These are phyloP conservation scores for Microsporum ferrugineum DNA, from an alignment of 2,329 filamentous ascomycete species.

Conservation along the genomic window DNA sequence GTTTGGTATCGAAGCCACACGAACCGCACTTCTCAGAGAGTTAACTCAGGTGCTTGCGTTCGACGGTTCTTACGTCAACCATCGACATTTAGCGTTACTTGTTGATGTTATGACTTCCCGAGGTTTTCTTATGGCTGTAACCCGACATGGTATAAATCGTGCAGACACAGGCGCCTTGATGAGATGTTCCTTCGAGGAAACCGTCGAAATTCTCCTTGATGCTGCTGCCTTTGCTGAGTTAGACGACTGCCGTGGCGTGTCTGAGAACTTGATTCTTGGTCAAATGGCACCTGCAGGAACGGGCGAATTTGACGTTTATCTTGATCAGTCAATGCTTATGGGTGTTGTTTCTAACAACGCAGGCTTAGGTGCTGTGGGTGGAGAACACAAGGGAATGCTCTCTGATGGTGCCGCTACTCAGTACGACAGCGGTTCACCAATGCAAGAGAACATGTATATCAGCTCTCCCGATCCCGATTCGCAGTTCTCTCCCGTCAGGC, in stretches of 20 bases:
- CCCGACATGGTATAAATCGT: slow-evolving; percentile 95
- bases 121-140: slow-evolving; percentile 88
- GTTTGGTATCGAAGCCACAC: slow-evolving; percentile 90
- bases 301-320: slow-evolving; percentile 83
- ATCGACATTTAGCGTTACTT: slow-evolving; percentile 87
- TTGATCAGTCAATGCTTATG: slow-evolving; percentile 91
- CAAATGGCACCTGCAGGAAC: slow-evolving; percentile 96
- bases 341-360: slow-evolving; percentile 90
- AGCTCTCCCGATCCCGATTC: slow-evolving; percentile 54
- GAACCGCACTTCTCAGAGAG: slow-evolving; percentile 75
- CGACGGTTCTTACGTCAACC: slow-evolving; percentile 98
- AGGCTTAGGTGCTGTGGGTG: slow-evolving; percentile 68
- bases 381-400: slow-evolving; percentile 61
- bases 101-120: slow-evolving; percentile 97
- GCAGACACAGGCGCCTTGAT: slow-evolving; percentile 96
- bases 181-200: slow-evolving; percentile 99
- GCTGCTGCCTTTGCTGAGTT: slow-evolving; percentile 89
- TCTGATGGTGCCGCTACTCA: slow-evolving; percentile 79
- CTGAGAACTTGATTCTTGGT: slow-evolving; percentile 96
- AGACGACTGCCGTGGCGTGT: slow-evolving; percentile 95
- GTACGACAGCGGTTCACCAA: slow-evolving; percentile 63
- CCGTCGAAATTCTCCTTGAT: slow-evolving; percentile 93
- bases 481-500: slow-evolving; percentile 61
- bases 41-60: slow-evolving; percentile 89
- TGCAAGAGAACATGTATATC: slow-evolving; percentile 45